Evolutionary conservation across 192 early-diverging fungal genomes (phyloP).

Genomic region (Chytriomyces confervae): DNA sequence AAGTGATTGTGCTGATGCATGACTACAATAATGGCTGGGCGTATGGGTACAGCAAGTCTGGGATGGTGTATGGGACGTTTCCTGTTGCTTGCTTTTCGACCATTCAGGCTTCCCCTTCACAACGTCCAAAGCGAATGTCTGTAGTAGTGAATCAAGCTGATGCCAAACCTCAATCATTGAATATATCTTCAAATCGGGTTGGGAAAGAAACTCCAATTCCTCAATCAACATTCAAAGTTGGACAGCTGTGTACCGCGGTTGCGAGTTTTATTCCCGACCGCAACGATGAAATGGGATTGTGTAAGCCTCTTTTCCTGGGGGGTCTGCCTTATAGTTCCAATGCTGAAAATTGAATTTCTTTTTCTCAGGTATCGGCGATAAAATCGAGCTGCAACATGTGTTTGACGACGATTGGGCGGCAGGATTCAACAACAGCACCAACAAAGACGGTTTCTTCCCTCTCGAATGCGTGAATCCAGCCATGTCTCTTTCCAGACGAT

Average conservation of each 20-base stretch:
- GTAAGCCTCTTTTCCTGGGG: conserved; percentile 2
- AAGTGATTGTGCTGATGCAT: conserved; percentile 6
- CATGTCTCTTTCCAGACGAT: background rate
- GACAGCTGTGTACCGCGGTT: background rate
- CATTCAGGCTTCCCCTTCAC: background rate
- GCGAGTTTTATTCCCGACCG: conserved; percentile 7
- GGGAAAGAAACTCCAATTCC: no score
- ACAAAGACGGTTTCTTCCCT: conserved; percentile 42
- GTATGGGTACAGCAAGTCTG: conserved; percentile 19
- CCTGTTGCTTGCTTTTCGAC: conserved; percentile 39
- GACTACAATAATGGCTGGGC: conserved; percentile 54
- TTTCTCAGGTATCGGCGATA: conserved; percentile 5
- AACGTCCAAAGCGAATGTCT: no score
- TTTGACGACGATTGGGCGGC: conserved; percentile 32
- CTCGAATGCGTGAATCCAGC: conserved; percentile 30
- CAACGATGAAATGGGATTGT: background rate
- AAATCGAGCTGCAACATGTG: conserved; percentile 8
- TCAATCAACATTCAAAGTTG: background rate
- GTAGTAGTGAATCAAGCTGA: no score
- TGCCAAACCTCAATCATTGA: no score
- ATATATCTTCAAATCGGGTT: no score
- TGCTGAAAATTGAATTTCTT: background rate
- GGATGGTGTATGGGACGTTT: conserved; percentile 38
- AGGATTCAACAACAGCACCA: conserved; percentile 32
- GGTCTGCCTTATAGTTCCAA: background rate